These are phyloP conservation scores for Yamadazyma diospyri DNA, from an alignment of 1,139 yeast genomes.

Conservation along the genomic window DNA sequence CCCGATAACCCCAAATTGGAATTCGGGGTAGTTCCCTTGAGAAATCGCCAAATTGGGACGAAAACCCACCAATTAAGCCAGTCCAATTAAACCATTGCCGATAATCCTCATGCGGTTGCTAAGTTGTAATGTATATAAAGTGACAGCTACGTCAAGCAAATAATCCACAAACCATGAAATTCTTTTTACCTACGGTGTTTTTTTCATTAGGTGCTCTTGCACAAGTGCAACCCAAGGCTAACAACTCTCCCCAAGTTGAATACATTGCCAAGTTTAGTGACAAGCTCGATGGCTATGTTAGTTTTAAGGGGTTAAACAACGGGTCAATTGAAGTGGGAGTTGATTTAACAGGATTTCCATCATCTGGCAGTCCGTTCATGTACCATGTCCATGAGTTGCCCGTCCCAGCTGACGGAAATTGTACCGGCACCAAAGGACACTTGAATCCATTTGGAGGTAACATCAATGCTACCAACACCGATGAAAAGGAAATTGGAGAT, in stretches of 20 bases:
- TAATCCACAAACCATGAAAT: too few relatives aligned
- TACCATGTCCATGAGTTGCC: conserved; percentile 40
- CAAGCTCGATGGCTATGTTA: conserved; percentile 26
- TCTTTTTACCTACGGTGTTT: neutral
- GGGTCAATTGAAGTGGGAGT: conserved; percentile 34
- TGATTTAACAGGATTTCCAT: conserved; percentile 32
- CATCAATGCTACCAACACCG: conserved; percentile 22
- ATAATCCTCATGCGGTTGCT: too few relatives aligned
- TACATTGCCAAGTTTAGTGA: conserved; percentile 17
- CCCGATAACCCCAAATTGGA: too few relatives aligned
- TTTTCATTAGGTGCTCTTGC: conserved; percentile 10
- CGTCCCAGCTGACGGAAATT: conserved; percentile 39
- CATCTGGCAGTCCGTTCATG: conserved; percentile 37
- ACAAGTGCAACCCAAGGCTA: conserved; percentile 18
- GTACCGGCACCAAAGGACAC: conserved; percentile 36
- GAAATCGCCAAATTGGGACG: too few relatives aligned
- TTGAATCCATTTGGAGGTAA: conserved; percentile 40
- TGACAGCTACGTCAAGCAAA: too few relatives aligned
- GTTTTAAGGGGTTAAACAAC: conserved; percentile 27
- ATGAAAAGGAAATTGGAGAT: conserved; percentile 36
- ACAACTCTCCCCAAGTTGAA: conserved; percentile 17
- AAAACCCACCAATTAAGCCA: neutral
- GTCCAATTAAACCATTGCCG: too few relatives aligned
- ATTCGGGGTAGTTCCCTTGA: too few relatives aligned
- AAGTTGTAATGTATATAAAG: too few relatives aligned